Percentiles rank a stretch among this genome's conserved stretches.
These are phyloP conservation scores for Cryptosporidium sp. DNA, from an alignment of 169 alveolate species.

Conservation along the genomic window DNA sequence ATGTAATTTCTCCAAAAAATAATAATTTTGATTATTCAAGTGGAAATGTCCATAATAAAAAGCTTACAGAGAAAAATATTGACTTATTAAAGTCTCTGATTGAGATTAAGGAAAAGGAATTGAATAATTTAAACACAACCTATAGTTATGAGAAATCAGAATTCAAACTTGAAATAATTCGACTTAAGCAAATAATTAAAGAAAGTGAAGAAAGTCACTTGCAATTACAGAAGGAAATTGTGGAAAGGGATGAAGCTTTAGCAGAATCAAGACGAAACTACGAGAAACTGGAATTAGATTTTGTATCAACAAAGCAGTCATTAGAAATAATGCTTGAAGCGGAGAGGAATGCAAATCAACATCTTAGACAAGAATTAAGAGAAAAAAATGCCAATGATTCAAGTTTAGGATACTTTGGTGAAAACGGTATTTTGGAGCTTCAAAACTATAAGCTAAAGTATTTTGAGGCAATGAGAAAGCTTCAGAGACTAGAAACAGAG, in stretches of 20 bases:
- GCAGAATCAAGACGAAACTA: not conserved
- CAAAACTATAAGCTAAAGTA: conserved; percentile 52
- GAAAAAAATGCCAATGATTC: not conserved
- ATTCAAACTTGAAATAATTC: conserved; percentile 47
- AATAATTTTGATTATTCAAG: not conserved
- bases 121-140: conserved; percentile 16
- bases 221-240: conserved; percentile 17
- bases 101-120: conserved; percentile 58
- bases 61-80: conserved; percentile 49
- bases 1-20: conserved; percentile 54
- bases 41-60: conserved; percentile 11
- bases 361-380: conserved; percentile 27
- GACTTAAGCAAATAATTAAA: conserved; percentile 38
- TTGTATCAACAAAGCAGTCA: conserved; percentile 22
- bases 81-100: conserved; percentile 49
- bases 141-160: conserved; percentile 69
- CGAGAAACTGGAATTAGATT: conserved; percentile 32
- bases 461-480: conserved; percentile 50
- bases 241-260: conserved; percentile 22
- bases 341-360: conserved; percentile 27
- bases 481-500: conserved; percentile 60
- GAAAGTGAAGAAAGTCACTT: conserved; percentile 41
- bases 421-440: conserved; percentile 27
- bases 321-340: conserved; percentile 62
- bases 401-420: conserved; percentile 10